A percentile compares a stretch with the other conserved stretches of the same genome.
Evolutionary conservation across 192 early-diverging fungal species (phyloP).

Genomic region (Coemansia sp.): DNA sequence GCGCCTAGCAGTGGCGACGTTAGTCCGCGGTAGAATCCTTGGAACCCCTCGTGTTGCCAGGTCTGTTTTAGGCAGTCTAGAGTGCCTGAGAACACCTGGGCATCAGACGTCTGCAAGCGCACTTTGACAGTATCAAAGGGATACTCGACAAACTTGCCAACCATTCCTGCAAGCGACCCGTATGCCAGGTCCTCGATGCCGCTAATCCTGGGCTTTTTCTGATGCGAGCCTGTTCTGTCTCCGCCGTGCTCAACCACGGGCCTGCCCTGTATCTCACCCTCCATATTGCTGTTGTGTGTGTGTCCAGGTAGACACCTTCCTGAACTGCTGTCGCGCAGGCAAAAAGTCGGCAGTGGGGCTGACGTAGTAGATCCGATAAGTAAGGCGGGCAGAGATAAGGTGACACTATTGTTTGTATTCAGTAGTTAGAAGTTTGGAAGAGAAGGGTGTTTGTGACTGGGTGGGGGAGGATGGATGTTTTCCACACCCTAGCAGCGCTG

Average conservation of each 20-base stretch:
- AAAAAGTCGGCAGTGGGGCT: too few relatives aligned
- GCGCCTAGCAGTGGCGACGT: slow-evolving; percentile 88
- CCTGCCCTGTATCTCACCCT: slow-evolving; percentile 40
- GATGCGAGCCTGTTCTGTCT: background rate
- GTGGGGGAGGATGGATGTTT: too few relatives aligned
- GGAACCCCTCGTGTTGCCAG: slow-evolving; percentile 72
- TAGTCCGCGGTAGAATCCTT: slow-evolving; percentile 88
- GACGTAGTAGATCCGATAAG: too few relatives aligned
- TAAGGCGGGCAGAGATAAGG: too few relatives aligned
- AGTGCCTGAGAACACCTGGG: slow-evolving; percentile 70
- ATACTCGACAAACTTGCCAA: slow-evolving; percentile 92
- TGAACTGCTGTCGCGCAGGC: too few relatives aligned
- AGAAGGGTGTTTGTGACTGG: too few relatives aligned
- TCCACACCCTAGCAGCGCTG: too few relatives aligned
- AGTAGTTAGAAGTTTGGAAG: too few relatives aligned
- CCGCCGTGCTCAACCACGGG: slow-evolving; percentile 12
- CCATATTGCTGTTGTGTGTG: slow-evolving; percentile 19
- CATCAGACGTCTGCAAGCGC: slow-evolving; percentile 75
- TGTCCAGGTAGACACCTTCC: too few relatives aligned
- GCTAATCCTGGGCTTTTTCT: slow-evolving; percentile 14
- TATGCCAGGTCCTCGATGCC: slow-evolving; percentile 44
- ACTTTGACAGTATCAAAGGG: slow-evolving; percentile 97
- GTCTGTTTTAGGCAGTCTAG: slow-evolving; percentile 79
- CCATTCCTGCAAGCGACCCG: slow-evolving; percentile 73
- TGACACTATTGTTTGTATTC: too few relatives aligned